These are phyloP conservation scores for Xylaria sp. DNA, from an alignment of 2,329 filamentous ascomycete species.

Conservation along the genomic window DNA sequence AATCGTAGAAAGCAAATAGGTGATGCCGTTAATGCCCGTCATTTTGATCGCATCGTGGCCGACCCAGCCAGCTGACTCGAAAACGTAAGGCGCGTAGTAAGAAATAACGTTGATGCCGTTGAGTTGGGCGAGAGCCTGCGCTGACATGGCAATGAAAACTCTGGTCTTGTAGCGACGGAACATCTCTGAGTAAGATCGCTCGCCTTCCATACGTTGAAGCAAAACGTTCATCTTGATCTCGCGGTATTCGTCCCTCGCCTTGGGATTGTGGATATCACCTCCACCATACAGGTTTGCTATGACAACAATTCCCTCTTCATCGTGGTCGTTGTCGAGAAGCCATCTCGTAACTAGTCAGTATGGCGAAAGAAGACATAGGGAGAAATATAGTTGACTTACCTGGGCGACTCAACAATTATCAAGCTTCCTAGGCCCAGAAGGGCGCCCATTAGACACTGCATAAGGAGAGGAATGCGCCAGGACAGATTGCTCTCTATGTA, in stretches of 20 bases:
- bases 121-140: slow-evolving; percentile 92
- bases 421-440: slow-evolving; percentile 87
- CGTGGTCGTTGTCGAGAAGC: slow-evolving; percentile 96
- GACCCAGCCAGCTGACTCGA: slow-evolving; percentile 95
- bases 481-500: slow-evolving; percentile 86
- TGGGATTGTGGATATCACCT: slow-evolving; percentile 92
- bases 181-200: slow-evolving; percentile 92
- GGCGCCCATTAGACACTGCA: slow-evolving; percentile 95
- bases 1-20: slow-evolving; percentile 90
- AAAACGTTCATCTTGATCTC: slow-evolving; percentile 99
- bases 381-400: slow-evolving; percentile 62
- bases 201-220: slow-evolving; percentile 91
- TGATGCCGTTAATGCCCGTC: slow-evolving; percentile 94
- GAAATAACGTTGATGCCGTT: slow-evolving; percentile 99
- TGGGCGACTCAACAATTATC: slow-evolving; percentile 94
- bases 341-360: slow-evolving; percentile 69
- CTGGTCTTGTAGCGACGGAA: slow-evolving; percentile 91
- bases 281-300: slow-evolving; percentile 97
- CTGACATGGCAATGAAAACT: slow-evolving; percentile 98
- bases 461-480: slow-evolving; percentile 88
- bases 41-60: slow-evolving; percentile 93
- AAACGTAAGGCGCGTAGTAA: slow-evolving; percentile 96
- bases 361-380: slow-evolving; percentile 10
- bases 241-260: slow-evolving; percentile 94
- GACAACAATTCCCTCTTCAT: slow-evolving; percentile 97